Evolutionary conservation across 208 protist species (phyloP).

Genomic region (Willaertia magna): DNA sequence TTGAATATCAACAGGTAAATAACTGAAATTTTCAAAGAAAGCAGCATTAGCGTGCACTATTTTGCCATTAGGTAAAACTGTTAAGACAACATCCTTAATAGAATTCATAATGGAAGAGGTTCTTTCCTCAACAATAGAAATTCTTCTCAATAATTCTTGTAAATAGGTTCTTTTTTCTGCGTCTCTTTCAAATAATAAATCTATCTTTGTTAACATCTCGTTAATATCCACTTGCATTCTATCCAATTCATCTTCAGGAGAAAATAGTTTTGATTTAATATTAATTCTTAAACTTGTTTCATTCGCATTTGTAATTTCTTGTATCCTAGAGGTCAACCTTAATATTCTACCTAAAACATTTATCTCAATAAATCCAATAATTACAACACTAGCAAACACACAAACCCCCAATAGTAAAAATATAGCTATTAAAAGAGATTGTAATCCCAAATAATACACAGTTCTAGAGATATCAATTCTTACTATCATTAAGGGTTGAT

Average conservation of each 20-base stretch:
- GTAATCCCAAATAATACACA: background rate
- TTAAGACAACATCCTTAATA: background rate
- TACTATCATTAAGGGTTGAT: background rate
- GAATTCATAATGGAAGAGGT: background rate
- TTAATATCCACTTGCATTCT: background rate
- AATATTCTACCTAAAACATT: background rate
- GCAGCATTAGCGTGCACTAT: background rate
- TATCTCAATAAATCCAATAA: background rate
- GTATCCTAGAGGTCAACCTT: background rate
- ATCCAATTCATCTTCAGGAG: background rate
- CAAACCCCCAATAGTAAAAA: background rate
- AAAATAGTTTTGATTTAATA: background rate
- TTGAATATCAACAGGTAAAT: background rate
- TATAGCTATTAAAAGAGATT: background rate
- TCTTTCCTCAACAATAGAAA: background rate
- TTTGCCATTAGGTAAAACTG: background rate
- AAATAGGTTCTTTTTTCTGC: background rate
- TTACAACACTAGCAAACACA: background rate
- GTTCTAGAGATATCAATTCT: background rate
- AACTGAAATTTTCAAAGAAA: background rate
- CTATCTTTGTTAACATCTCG: background rate
- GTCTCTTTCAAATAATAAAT: background rate
- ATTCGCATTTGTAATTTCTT: background rate
- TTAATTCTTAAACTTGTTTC: background rate
- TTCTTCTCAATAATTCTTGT: background rate